Base-by-base conservation (phyloP, 2,329 filamentous ascomycete genomes). In the Macrophomina tecta region DNA sequence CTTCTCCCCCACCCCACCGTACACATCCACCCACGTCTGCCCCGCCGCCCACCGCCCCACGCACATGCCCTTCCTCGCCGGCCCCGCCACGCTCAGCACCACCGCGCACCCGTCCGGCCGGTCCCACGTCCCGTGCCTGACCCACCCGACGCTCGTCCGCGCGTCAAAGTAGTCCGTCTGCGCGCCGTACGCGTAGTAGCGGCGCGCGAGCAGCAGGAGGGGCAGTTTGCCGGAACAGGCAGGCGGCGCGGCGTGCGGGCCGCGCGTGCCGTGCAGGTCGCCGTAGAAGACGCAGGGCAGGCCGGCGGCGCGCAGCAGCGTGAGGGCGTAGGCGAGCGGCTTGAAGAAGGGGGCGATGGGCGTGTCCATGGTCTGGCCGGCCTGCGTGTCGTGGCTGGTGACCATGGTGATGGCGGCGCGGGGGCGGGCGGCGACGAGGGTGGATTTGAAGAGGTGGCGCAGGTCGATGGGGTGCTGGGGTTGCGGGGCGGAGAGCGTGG, bases 211-310 rank as follows among this genome's bases (percentile, higher is more conserved):
- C 40, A 87, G 83, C 30, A 92, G 81, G n/a, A 84, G 82, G 0
- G 88, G 85, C 0, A 91, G 80, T 52, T 82, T 83, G 8, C 82
- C 83, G 36, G 82, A 83, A 65, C 84, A 86, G 4, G 84, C 79
- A 0, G 87, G 87, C 4, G 78, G 79, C 67, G 85, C 82, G 3
- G 83, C 80, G n/a, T 82, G 80, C 32, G 84, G 79, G n/a, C 79
- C 82, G 63, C 81, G 79, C 60, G 88, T 87, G 30, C 89, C 89
- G 75, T 90, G 91, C 1, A 91, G 75, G 72, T 92, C 89, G 28
- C 89, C 89, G 73, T 89, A 92, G 75, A 92, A 92, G 42, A 91
- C 80, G 71, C 87, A 91, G 0, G 90, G 90, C 30, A 87, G 84
- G 16, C 89, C 89, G 40, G 86, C 80, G 62, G 82, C 77, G 16